phyloP scores from a whole-genome alignment of 2,329 filamentous ascomycete genomes.

The Neoascochyta sp. region DNA sequence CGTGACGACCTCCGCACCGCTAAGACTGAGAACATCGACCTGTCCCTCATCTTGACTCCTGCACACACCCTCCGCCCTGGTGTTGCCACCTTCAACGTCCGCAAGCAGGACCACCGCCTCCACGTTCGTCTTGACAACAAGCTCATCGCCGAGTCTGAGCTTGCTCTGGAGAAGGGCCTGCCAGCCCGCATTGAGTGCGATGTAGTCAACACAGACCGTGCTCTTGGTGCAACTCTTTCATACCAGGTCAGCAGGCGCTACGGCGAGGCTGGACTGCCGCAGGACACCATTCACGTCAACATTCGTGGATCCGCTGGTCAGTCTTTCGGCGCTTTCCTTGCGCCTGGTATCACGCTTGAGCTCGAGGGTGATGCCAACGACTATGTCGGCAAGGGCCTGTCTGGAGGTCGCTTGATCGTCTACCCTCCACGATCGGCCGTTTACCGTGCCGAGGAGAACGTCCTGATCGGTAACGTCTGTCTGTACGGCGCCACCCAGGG shows the following conservation, averaged over 20 bases:
- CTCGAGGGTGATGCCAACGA: constrained; percentile 95
- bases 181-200: constrained; percentile 93
- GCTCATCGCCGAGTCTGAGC: constrained; percentile 89
- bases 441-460: constrained; percentile 95
- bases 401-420: constrained; percentile 86
- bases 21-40: constrained; percentile 89
- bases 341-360: constrained; percentile 88
- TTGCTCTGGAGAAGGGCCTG: constrained; percentile 89
- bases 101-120: constrained; percentile 93
- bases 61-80: constrained; percentile 94
- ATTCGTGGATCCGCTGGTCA: constrained; percentile 95
- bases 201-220: constrained; percentile 93
- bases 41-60: constrained; percentile 88
- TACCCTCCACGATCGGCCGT: constrained; percentile 87
- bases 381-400: constrained; percentile 94
- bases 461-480: constrained; percentile 90
- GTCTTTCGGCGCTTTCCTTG: constrained; percentile 92
- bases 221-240: constrained; percentile 86
- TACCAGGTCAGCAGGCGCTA: constrained; percentile 95
- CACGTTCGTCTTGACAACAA: constrained; percentile 95
- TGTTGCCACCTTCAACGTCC: constrained; percentile 94
- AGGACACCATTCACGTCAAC: constrained; percentile 93
- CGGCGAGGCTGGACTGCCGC: constrained; percentile 80
- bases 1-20: constrained; percentile 81
- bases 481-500: constrained; percentile 90